Conservation (phyloP, 345 rosid species). For the Punica granatum region DNA sequence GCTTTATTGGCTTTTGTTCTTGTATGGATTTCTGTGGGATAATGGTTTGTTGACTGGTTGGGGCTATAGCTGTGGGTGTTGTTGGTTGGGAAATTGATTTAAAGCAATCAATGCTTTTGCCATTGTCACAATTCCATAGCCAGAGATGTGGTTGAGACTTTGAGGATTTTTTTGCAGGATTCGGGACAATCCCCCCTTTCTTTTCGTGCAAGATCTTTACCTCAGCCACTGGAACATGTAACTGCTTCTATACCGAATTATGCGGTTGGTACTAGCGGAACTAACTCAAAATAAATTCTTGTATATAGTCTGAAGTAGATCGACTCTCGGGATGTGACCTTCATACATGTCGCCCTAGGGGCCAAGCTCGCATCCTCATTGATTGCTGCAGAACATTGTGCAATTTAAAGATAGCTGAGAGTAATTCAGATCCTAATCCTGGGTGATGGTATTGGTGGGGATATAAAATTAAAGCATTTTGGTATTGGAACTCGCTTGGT, state of each 20-base stretch:
- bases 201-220: neutral
- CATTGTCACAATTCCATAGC: neutral
- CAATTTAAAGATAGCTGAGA: neutral
- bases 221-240: neutral
- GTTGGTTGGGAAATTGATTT: constrained; percentile 36
- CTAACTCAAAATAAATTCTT: neutral
- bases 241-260: neutral
- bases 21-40: constrained; percentile 6
- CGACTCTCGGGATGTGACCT: too few relatives aligned
- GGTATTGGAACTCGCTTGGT: neutral
- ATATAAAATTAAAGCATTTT: neutral
- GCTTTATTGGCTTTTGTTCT: constrained; percentile 2
- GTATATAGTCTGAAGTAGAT: neutral
- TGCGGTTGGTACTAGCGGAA: too few relatives aligned
- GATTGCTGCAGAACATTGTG: too few relatives aligned
- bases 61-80: neutral
- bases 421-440: neutral
- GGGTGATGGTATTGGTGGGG: neutral
- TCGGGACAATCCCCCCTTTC: neutral
- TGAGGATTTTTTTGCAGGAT: neutral
- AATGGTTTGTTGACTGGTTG: constrained; percentile 36
- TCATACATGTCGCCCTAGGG: too few relatives aligned
- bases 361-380: too few relatives aligned
- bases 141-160: neutral
- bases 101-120: constrained; percentile 32